Base-by-base conservation (phyloP, 2,329 filamentous ascomycete species). In the Penicillium psychrosexuale region DNA sequence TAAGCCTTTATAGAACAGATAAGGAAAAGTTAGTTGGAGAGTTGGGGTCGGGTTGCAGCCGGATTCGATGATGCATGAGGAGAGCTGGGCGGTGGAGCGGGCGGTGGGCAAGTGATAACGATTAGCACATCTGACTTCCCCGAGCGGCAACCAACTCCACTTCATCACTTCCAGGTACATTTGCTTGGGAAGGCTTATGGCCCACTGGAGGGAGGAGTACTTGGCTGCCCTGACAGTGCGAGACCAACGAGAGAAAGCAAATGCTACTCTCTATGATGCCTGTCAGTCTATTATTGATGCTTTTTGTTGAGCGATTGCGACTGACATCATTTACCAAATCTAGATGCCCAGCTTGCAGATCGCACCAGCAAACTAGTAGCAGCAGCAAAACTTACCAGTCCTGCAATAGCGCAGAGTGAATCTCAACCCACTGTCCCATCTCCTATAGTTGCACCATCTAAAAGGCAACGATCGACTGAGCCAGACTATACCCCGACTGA, bases 151-250 rank as follows among this genome's bases (percentile, higher is more conserved):
- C 15, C 48, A 57, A 62, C 60, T 63, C 66, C 56, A 57, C 58
- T 59, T 37, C 46, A 58, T 60, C 46, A 48, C 50, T 45, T 58
- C 58, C 47, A 47, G n/a, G 37, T 51, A 47, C 51, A 57, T 54
- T 53, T 49, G 33, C 40, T 55, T 59, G 56, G 46, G 45, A 55
- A 53, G 59, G 62, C 50, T 56, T 51, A 85, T 85, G 83, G 80
- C 84, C 60, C 84, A 83, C 77, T 95, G 92, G 89, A 83, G 87
- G 67, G 85, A 89, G 62, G 89, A 95, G 67, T 97, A 96, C 72
- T 80, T 90, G 59, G 79, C 84, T 58, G 87, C 88, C 61, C 80
- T 97, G 61, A 82, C 85, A 63, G 86, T 88, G 66, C 80, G 85
- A 60, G 89, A 90, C 66, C 82, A 85, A 67, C 82, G 84, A 59